Conservation (phyloP, 2,329 filamentous ascomycete species). For the Penicillium brevicompactum region DNA sequence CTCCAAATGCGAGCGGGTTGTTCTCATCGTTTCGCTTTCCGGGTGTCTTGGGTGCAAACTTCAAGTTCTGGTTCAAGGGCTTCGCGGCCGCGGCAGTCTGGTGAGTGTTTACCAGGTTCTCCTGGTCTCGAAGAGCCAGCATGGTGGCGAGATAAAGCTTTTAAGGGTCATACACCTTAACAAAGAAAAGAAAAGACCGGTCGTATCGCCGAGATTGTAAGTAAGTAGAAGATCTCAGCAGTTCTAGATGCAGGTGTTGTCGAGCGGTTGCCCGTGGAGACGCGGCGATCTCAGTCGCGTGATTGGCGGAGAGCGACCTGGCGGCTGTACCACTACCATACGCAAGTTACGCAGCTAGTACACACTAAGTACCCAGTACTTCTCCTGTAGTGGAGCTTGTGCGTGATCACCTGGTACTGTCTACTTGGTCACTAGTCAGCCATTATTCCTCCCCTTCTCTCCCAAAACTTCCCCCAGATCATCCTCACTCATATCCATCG, state of each 20-base stretch:
- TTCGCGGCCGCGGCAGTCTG: conserved; percentile 73
- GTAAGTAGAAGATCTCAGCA: conserved; percentile 12
- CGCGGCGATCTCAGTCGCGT: conserved; percentile 22
- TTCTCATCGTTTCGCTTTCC: conserved; percentile 94
- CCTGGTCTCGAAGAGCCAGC: conserved; percentile 81
- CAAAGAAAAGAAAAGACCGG: conserved; percentile 12
- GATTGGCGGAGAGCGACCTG: conserved; percentile 20
- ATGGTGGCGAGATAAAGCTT: conserved; percentile 51
- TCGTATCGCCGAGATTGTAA: conserved; percentile 6
- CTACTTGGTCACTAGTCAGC: conserved; percentile 15
- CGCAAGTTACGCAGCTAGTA: conserved; percentile 7
- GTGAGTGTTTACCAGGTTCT: conserved; percentile 78
- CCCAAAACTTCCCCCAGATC: conserved; percentile 21
- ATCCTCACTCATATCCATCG: conserved; percentile 10
- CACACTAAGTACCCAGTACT: conserved; percentile 19
- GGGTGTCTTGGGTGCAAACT: conserved; percentile 75
- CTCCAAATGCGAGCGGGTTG: conserved; percentile 61
- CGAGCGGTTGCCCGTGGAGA: conserved; percentile 44
- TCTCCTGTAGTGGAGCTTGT: conserved; percentile 7
- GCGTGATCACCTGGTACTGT: conserved; percentile 10
- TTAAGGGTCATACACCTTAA: conserved; percentile 23
- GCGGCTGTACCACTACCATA: conserved; percentile 13
- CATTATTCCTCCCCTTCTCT: conserved; percentile 21
- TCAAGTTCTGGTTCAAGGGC: conserved; percentile 66
- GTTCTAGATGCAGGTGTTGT: conserved; percentile 33